Evolutionary conservation across 179 eudicot species (phyloP).

Genomic region (Beta lomatogona): DNA sequence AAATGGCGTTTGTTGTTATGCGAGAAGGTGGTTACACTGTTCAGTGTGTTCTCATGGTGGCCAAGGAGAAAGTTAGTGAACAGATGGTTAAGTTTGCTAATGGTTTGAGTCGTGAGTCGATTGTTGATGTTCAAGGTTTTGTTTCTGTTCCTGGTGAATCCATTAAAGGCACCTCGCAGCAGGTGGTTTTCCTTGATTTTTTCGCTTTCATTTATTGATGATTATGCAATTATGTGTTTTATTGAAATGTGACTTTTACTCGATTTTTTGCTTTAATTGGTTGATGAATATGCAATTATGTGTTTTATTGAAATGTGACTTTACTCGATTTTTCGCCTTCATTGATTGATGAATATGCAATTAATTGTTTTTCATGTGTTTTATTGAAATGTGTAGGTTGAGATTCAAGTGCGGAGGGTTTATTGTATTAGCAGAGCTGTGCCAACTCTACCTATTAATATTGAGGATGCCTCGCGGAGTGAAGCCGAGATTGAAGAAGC

Average conservation of each 20-base stretch:
- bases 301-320: background rate
- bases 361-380: background rate
- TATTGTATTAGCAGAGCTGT: conserved; percentile 27
- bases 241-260: no score
- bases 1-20: conserved; percentile 76
- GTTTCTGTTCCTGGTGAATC: no score
- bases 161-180: no score
- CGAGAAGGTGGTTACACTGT: conserved; percentile 65
- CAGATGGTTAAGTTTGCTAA: conserved; percentile 52
- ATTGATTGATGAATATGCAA: no score
- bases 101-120: no score
- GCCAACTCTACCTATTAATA: no score
- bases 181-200: conserved; percentile 41
- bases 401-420: conserved; percentile 68
- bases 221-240: background rate
- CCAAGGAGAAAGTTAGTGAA: conserved; percentile 54
- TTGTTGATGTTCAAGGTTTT: no score
- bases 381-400: conserved; percentile 54
- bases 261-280: no score
- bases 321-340: no score
- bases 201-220: conserved; percentile 59
- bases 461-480: no score
- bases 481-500: no score
- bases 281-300: no score
- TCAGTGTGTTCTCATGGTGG: conserved; percentile 73